phyloP scores from a whole-genome alignment of 345 rosid species.

The Theobroma cacao region DNA sequence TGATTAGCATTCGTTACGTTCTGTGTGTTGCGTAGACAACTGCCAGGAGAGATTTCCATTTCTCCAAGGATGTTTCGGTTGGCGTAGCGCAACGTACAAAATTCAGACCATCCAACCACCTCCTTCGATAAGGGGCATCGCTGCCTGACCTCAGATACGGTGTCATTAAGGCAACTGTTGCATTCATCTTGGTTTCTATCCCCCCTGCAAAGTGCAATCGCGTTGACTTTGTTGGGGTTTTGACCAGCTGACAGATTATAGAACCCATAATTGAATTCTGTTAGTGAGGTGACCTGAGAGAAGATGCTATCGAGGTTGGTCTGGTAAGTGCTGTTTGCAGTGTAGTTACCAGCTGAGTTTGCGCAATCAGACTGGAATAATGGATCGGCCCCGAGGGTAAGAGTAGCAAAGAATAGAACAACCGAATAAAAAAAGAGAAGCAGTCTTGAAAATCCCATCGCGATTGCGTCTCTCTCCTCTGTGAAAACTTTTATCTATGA shows the following conservation, averaged over 20 bases:
- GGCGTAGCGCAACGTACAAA: conserved; percentile 48
- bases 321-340: conserved; percentile 10
- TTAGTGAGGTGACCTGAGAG: conserved; percentile 12
- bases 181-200: conserved; percentile 33
- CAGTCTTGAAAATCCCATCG: neutral
- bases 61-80: conserved; percentile 26
- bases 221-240: conserved; percentile 27
- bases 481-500: neutral
- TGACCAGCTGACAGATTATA: conserved; percentile 9
- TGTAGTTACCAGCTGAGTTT: conserved; percentile 1
- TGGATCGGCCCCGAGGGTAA: neutral
- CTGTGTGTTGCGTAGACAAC: conserved; percentile 10
- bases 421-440: neutral
- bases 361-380: neutral
- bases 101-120: conserved; percentile 37
- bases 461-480: neutral
- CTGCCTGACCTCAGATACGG: conserved; percentile 16
- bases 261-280: conserved; percentile 25
- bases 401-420: neutral
- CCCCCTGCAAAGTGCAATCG: conserved; percentile 42
- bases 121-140: conserved; percentile 36
- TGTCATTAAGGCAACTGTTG: conserved; percentile 26
- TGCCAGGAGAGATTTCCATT: conserved; percentile 16
- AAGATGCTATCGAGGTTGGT: conserved; percentile 23
- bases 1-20: conserved; percentile 21